Percentiles rank a stretch among this genome's conserved stretches.
Conservation (phyloP, 1,284 basidiomycete genomes). For the Cystobasidium sp. region DNA sequence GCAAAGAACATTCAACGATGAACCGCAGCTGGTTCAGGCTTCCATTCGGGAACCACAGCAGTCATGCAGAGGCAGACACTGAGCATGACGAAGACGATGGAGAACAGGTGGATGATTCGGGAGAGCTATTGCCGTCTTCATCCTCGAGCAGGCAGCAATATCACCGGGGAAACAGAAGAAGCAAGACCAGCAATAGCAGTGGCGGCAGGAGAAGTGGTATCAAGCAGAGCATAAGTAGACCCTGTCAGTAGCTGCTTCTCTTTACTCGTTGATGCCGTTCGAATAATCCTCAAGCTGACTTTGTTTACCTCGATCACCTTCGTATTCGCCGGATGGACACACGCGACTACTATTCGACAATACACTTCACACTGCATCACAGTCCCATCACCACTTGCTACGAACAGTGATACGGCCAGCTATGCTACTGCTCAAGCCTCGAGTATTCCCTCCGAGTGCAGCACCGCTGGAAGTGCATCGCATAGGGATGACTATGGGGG, state of each 20-base stretch:
- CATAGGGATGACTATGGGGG: not conserved
- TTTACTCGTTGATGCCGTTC: not conserved
- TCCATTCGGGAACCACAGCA: constrained; percentile 22
- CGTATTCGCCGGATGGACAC: not conserved
- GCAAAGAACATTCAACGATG: constrained; percentile 7
- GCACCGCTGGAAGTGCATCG: not conserved
- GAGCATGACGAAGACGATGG: constrained; percentile 14
- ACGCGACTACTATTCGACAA: constrained; percentile 1
- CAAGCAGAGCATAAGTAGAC: constrained; percentile 25
- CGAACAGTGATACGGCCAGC: constrained; percentile 23
- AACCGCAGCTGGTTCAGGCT: constrained; percentile 44
- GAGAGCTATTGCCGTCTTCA: constrained; percentile 12
- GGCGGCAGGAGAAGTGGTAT: constrained; percentile 3
- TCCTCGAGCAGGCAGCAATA: not conserved
- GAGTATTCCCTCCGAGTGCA: constrained; percentile 16
- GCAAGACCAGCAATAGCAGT: constrained; percentile 26
- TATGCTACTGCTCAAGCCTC: constrained; percentile 31
- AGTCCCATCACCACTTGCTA: constrained; percentile 14
- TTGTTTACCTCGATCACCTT: constrained; percentile 20
- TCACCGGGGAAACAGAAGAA: not conserved
- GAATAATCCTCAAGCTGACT: not conserved
- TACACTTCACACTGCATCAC: not conserved
- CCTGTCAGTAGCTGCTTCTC: constrained; percentile 1
- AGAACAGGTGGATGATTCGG: constrained; percentile 17
- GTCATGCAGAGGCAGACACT: not conserved